Percentiles rank a stretch among this genome's conserved stretches.
phyloP scores from a whole-genome alignment of 208 protist genomes.

The Zelonia costaricensis region DNA sequence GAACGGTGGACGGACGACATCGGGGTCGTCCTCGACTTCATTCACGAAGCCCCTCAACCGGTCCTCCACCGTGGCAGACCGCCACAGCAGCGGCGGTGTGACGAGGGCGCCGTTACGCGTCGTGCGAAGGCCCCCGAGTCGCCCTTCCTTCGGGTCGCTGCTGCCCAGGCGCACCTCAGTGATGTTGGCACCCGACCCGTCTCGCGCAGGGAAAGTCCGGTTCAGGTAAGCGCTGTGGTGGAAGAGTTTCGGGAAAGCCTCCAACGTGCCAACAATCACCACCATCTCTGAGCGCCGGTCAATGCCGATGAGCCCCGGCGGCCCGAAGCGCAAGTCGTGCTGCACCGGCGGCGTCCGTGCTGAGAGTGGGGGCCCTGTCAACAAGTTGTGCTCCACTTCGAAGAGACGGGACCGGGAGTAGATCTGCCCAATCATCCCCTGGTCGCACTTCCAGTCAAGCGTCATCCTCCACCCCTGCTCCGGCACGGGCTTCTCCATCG shows the following conservation, averaged over 20 bases:
- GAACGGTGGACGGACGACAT: constrained; percentile 18
- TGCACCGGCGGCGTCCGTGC: constrained; percentile 6
- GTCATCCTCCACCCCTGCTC: constrained; percentile 12
- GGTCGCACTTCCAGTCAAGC: constrained; percentile 33
- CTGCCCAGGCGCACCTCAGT: constrained; percentile 13
- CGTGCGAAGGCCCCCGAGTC: neutral
- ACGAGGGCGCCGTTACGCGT: constrained; percentile 16
- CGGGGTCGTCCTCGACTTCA: constrained; percentile 4
- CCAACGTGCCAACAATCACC: constrained; percentile 9
- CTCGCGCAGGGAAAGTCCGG: constrained; percentile 8
- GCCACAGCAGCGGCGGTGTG: constrained; percentile 30
- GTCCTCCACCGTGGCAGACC: constrained; percentile 22
- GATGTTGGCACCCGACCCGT: constrained; percentile 3
- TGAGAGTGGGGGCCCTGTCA: constrained; percentile 11
- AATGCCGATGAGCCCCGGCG: constrained; percentile 12
- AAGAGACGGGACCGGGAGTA: constrained; percentile 30
- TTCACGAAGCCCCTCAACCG: constrained; percentile 7
- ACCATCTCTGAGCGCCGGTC: constrained; percentile 29
- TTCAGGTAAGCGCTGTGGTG: constrained; percentile 25
- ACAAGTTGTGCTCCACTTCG: constrained; percentile 32
- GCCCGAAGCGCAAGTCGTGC: constrained; percentile 5
- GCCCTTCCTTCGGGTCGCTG: constrained; percentile 3
- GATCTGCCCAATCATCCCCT: constrained; percentile 31
- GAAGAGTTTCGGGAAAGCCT: constrained; percentile 9
- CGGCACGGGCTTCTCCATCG: constrained; percentile 16